Base-by-base conservation (phyloP, 805 yeast species). In the Saturnispora sanitii region DNA sequence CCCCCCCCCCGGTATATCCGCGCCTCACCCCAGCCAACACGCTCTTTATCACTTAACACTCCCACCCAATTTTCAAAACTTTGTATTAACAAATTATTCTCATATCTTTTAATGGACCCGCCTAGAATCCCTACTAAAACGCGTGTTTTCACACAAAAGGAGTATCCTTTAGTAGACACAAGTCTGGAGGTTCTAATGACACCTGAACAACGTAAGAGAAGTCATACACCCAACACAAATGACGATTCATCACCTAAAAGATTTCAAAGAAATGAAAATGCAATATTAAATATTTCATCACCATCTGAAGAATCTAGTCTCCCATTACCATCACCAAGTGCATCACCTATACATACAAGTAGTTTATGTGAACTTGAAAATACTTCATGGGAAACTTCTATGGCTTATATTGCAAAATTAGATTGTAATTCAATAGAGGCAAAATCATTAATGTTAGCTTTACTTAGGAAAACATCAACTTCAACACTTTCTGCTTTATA, bases 321-420 rank as follows among this genome's bases (percentile, higher is more conserved):
- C n/a, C 82, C 83, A 0, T 62, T 78, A 17, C 85, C 84, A 1
- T 77, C 82, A 8, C 85, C 84, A 0, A 74, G 79, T 48, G 81
- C 81, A 1, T 73, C 78, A 1, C 80, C 79, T 1, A 64, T 62
- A 3, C 77, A 66, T 39, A 50, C 6, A 17, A 33, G 3, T 19
- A 26, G 17, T 17, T 33, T n/a, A n/a, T 8, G 15, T 19, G 4
- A 12, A 11, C 8, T 12, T 9, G 7, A 9, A 4, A 6, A 17
- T 11, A 8, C 22, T 6, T 7, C 35, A 6, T 33, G 33, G 32
- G 20, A 33, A 18, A 27, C 33, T 17, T 15, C 25, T 8, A 15
- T 17, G 3, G 11, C 17, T 3, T 36, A 25, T 9, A 34, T 39
- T 30, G 18, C 19, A 28, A n/a, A 34, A 12, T 37, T 73, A 68